Percentiles rank a stretch among this genome's conserved stretches.
phyloP scores from a whole-genome alignment of 2,329 filamentous ascomycete species.

The Beauveria sp. region DNA sequence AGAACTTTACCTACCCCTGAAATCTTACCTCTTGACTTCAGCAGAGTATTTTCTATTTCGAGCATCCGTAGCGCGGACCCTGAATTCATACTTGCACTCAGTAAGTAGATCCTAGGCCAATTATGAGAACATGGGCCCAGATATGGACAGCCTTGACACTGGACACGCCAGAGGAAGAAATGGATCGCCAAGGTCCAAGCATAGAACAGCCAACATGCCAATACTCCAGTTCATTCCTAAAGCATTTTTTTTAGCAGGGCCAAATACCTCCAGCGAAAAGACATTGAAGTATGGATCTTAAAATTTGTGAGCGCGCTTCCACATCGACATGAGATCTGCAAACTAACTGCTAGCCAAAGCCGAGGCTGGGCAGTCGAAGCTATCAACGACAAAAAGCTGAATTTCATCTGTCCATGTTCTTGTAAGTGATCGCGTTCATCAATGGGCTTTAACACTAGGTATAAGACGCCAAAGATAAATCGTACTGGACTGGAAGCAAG shows the following conservation, averaged over 20 bases:
- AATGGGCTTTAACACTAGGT: background rate
- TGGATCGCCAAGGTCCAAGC: background rate
- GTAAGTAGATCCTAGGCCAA: background rate
- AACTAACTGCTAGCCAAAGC: background rate
- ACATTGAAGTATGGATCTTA: background rate
- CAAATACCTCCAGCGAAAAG: background rate
- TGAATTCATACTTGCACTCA: background rate
- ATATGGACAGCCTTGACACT: no score
- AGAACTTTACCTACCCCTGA: background rate
- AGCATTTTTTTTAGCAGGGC: background rate
- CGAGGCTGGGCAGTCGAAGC: background rate
- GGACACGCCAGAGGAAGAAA: background rate
- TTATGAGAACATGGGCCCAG: background rate
- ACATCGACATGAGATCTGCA: no score
- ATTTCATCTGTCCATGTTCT: background rate
- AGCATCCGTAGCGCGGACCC: background rate
- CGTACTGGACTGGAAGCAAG: background rate
- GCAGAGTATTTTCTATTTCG: background rate
- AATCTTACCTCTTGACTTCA: background rate
- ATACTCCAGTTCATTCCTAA: background rate
- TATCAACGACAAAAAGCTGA: background rate
- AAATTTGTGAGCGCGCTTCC: background rate
- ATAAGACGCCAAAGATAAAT: constrained; percentile 2
- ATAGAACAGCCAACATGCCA: background rate
- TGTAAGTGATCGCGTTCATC: no score